phyloP scores from a whole-genome alignment of 1,139 yeast genomes.

The Saccharomyces hybrid region DNA sequence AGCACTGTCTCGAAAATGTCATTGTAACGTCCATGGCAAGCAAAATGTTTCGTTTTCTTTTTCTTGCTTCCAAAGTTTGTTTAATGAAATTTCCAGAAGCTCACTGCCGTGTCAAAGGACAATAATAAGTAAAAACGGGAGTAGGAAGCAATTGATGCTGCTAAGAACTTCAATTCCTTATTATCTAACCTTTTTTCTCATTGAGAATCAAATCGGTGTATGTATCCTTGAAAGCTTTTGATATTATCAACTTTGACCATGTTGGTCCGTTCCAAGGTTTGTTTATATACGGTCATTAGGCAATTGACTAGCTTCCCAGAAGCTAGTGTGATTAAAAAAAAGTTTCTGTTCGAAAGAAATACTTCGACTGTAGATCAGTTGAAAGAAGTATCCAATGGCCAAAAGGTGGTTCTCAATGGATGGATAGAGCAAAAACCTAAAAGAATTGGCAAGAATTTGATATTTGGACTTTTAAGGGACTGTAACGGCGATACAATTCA shows the following conservation, averaged over 20 bases:
- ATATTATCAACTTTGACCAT: not conserved
- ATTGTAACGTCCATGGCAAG: not conserved
- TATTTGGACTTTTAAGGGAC: constrained; percentile 72
- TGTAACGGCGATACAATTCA: constrained; percentile 60
- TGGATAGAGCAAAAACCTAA: constrained; percentile 75
- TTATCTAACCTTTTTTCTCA: not conserved
- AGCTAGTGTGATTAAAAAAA: not conserved
- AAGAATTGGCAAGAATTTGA: constrained; percentile 45
- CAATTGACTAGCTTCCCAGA: not conserved
- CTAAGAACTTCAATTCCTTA: not conserved
- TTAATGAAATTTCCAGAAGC: not conserved
- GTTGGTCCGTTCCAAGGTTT: not conserved
- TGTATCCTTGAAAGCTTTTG: not conserved
- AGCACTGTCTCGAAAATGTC: too few species aligned
- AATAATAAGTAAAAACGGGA: not conserved
- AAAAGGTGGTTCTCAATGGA: constrained; percentile 48
- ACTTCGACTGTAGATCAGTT: constrained; percentile 2
- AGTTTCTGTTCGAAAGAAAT: constrained; percentile 3
- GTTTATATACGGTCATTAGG: not conserved
- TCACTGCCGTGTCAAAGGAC: not conserved
- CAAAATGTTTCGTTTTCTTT: not conserved
- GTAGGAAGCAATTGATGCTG: not conserved
- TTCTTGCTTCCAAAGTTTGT: not conserved
- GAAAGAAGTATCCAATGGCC: not conserved
- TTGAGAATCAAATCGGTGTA: not conserved